Evolutionary conservation across 116 monocot genomes (phyloP), one percentile per base, ranked within the genome.

Genomic region (Trichopus zeylanicus): DNA sequence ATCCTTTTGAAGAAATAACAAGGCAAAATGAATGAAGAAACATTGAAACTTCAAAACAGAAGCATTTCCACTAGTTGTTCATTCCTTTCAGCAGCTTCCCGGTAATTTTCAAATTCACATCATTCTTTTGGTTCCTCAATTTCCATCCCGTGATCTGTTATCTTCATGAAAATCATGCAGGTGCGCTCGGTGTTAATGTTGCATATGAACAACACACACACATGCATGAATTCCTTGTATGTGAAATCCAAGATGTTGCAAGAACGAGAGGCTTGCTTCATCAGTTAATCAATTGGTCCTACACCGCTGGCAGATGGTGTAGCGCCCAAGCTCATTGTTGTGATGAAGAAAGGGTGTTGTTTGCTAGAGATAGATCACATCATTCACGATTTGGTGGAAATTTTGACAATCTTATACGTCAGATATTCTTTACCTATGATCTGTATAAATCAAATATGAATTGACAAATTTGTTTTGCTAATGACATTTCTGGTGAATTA

Each of bases 1-100:
- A 80, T 65, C 89, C 78, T 51, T 93, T 77, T 38, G 55, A 69
- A 29, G 15, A 53, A 1, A 24, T 32, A 10, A 27, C 22, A 21
- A 72, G 60, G 37, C 75, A 47, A 52, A 58, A 63, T 48, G 5
- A 56, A 60, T 15, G 19, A 21, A 22, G 20, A 59, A 11, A 2
- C 34, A 5, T 18, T 37, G 5, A n/a, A 6, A 25, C 13, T 38
- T 23, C 38, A 33, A n/a, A 22, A 20, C 22, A 7, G 6, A 37
- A 59, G 31, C 23, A 35, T 22, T 59, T 22, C 35, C 0, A 38
- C 21, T 20, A 16, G 25, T 37, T 59, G 32, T 42, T 42, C 42
- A 42, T 42, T 42, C 42, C 42, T 42, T 42, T 42, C 13, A 42
- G 13, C 13, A n/a, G 42, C 42, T 13, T 13, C 12, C 13, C n/a